Conservation (phyloP, 2,329 filamentous ascomycete genomes). For the Purpureocillium lavendulum region DNA sequence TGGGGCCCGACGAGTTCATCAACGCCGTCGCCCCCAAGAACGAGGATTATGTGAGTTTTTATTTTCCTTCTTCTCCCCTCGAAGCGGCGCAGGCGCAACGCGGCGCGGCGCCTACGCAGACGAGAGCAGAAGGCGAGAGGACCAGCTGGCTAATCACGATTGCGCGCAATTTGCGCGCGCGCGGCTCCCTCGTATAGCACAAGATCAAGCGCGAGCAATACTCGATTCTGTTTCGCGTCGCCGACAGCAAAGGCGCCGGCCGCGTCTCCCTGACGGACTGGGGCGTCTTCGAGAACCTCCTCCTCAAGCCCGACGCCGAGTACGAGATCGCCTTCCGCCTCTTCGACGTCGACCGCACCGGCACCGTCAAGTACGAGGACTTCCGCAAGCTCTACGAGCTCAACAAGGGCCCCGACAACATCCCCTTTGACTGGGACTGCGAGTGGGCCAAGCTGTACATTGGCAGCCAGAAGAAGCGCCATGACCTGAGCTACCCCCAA, state of each 20-base stretch:
- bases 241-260: constrained; percentile 69
- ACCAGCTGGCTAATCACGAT: background rate
- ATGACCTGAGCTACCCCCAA: constrained; percentile 89
- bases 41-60: constrained; percentile 78
- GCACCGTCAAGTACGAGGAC: constrained; percentile 81
- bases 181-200: constrained; percentile 49
- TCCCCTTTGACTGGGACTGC: constrained; percentile 95
- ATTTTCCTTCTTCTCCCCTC: background rate
- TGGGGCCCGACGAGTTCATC: constrained; percentile 83
- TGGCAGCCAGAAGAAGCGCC: constrained; percentile 77
- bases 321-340: constrained; percentile 98
- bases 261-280: constrained; percentile 77
- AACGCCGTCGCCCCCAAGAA: constrained; percentile 77
- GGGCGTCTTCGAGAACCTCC: constrained; percentile 87
- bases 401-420: constrained; percentile 76
- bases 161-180: background rate
- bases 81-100: too few relatives aligned
- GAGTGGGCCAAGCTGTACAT: constrained; percentile 96
- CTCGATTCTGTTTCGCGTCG: constrained; percentile 83
- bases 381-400: constrained; percentile 79
- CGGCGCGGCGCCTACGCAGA: too few relatives aligned
- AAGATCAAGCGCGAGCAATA: constrained; percentile 98
- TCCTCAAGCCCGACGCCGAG: constrained; percentile 90
- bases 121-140: too few relatives aligned
- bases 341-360: constrained; percentile 80